A percentile compares a stretch with the other conserved stretches of the same genome.
phyloP scores from a whole-genome alignment of 73 alveolate genomes.

The Stentor roeselii region DNA sequence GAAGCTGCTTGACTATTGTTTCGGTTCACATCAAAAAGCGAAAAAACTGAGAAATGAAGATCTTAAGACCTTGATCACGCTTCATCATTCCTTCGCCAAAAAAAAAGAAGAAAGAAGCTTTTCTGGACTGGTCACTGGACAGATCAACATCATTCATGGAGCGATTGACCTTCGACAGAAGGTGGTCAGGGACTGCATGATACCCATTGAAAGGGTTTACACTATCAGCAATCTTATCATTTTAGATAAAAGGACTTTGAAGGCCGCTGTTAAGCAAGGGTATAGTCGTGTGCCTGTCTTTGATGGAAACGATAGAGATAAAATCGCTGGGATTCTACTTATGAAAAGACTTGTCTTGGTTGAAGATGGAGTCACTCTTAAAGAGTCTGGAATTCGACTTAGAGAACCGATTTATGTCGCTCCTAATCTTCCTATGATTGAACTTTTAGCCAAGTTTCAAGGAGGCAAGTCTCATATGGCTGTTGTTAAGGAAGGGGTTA shows the following conservation, averaged over 20 bases:
- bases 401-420: too few relatives aligned
- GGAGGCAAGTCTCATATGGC: too few relatives aligned
- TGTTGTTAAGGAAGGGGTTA: too few relatives aligned
- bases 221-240: not conserved
- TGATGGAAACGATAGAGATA: conserved; percentile 4
- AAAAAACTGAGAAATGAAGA: not conserved
- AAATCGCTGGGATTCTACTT: conserved; percentile 38
- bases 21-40: conserved; percentile 37
- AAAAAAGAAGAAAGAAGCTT: not conserved
- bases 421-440: too few relatives aligned
- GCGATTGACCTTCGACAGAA: not conserved
- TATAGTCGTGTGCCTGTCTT: conserved; percentile 16
- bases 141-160: not conserved
- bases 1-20: conserved; percentile 51
- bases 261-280: not conserved
- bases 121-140: not conserved
- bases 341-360: conserved; percentile 45
- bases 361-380: conserved; percentile 15
- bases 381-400: conserved; percentile 34
- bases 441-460: too few relatives aligned
- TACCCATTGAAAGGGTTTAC: not conserved
- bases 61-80: not conserved
- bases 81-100: not conserved
- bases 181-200: not conserved
- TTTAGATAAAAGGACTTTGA: not conserved